phyloP scores from a whole-genome alignment of 2,329 filamentous ascomycete genomes.

The Camptophora hylomeconis region DNA sequence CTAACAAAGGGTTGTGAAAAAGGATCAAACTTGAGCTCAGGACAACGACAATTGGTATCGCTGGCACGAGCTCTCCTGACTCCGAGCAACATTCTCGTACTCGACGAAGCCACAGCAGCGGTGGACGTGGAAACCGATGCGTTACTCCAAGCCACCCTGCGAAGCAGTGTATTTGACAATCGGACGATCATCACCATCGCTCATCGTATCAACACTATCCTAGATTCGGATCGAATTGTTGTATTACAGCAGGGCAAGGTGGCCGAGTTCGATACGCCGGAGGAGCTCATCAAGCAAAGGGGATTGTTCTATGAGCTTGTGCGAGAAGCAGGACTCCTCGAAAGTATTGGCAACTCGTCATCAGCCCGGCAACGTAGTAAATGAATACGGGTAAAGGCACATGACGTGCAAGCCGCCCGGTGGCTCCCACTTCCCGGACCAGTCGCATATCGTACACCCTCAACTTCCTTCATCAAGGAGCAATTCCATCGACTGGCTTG shows the following conservation, averaged over 20 bases:
- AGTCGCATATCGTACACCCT: too few relatives aligned
- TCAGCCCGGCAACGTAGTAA: constrained; percentile 8
- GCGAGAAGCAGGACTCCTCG: constrained; percentile 70
- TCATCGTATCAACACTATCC: constrained; percentile 94
- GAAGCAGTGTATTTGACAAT: constrained; percentile 63
- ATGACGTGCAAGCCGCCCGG: too few relatives aligned
- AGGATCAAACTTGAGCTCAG: constrained; percentile 91
- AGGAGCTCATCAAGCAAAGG: constrained; percentile 58
- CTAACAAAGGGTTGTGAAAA: constrained; percentile 7
- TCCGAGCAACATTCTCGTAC: constrained; percentile 89
- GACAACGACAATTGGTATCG: constrained; percentile 87
- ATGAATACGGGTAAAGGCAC: constrained; percentile 2
- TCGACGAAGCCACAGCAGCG: constrained; percentile 90
- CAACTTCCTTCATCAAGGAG: too few relatives aligned
- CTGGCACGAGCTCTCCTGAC: constrained; percentile 87
- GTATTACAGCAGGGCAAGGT: constrained; percentile 86
- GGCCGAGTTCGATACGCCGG: constrained; percentile 81
- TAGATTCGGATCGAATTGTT: constrained; percentile 77
- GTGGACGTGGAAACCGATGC: constrained; percentile 57
- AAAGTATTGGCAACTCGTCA: constrained; percentile 30
- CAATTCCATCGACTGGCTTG: too few relatives aligned
- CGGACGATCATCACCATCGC: constrained; percentile 97
- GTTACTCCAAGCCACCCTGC: constrained; percentile 49
- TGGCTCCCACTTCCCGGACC: too few relatives aligned
- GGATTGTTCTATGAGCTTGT: constrained; percentile 84